Percentiles rank a stretch among this genome's conserved stretches.
Evolutionary conservation across 306 rosid genomes (phyloP).

Genomic region (Gynostemma pentaphyllum): DNA sequence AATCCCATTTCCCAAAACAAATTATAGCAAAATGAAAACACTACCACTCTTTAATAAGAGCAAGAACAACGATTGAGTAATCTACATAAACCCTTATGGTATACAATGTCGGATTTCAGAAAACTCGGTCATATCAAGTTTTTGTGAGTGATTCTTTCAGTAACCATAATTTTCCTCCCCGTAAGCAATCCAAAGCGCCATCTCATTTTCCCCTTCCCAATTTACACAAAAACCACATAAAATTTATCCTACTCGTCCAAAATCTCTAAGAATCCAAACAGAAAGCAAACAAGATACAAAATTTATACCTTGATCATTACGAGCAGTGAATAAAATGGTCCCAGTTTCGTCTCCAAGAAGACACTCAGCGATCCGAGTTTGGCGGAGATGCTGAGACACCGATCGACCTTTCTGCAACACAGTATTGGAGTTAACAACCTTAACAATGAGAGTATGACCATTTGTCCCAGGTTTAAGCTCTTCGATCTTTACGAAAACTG

Average conservation of each 20-base stretch:
- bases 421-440: conserved; percentile 44
- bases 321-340: conserved; percentile 68
- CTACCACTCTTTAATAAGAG: no score
- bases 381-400: conserved; percentile 53
- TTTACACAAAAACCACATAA: not conserved
- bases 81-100: no score
- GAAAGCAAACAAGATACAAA: not conserved
- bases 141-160: no score
- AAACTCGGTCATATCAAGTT: no score
- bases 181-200: not conserved
- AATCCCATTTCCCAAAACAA: no score
- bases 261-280: not conserved
- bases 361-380: conserved; percentile 78
- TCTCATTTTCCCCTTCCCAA: not conserved
- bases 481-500: conserved; percentile 64
- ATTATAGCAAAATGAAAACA: no score
- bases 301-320: conserved; percentile 64
- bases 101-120: not conserved
- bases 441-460: conserved; percentile 65
- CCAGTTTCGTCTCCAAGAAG: conserved; percentile 77
- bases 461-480: conserved; percentile 66
- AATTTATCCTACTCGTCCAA: not conserved
- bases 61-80: no score
- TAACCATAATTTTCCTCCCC: no score
- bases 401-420: conserved; percentile 69